Conservation (phyloP, 768 basidiomycete species). For the Lactarius tabidus region DNA sequence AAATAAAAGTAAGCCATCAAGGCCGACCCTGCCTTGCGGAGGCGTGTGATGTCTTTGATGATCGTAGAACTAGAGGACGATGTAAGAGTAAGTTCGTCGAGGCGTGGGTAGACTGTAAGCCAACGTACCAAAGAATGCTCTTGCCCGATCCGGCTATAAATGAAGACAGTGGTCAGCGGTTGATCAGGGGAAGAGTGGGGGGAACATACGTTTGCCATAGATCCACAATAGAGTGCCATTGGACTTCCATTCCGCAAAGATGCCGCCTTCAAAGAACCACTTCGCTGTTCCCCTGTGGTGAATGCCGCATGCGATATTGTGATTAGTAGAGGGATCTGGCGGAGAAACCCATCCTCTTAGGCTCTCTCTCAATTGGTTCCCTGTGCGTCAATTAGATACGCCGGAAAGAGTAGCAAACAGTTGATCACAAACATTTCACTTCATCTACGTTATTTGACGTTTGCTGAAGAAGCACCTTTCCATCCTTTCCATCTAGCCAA, state of each 20-base stretch:
- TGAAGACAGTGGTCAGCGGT: background rate
- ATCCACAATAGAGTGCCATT: no score
- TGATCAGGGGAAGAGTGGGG: background rate
- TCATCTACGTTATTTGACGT: background rate
- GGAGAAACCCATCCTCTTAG: background rate
- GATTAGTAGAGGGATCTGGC: background rate
- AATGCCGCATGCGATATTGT: no score
- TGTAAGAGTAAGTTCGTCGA: background rate
- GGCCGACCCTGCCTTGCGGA: background rate
- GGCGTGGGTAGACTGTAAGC: background rate
- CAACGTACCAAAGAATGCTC: background rate
- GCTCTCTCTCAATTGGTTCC: background rate
- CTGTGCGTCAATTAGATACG: background rate
- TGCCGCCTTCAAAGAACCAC: no score
- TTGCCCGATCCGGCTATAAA: background rate
- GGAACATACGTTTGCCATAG: background rate
- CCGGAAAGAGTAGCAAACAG: background rate
- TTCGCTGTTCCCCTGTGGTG: no score
- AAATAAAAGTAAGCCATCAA: background rate
- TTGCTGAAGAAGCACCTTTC: no score
- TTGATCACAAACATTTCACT: background rate
- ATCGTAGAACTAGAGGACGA: background rate
- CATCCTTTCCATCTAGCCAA: background rate
- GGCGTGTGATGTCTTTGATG: background rate
- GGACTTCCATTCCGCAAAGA: no score